phyloP scores from a whole-genome alignment of 2,329 filamentous ascomycete genomes.

The Penicillium sp. region DNA sequence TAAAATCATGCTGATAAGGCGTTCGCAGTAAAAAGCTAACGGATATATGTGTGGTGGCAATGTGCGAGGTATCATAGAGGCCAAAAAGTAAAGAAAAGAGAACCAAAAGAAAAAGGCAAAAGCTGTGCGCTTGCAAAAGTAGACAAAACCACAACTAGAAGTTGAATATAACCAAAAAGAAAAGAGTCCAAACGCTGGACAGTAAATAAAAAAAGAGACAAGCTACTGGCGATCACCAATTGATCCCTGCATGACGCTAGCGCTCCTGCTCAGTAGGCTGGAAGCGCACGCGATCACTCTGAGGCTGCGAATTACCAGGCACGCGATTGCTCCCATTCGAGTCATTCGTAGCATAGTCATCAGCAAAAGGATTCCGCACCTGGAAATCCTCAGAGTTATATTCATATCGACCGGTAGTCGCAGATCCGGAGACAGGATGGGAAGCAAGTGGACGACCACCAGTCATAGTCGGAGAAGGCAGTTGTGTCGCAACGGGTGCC shows the following conservation, averaged over 20 bases:
- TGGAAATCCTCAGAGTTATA: conserved; percentile 43
- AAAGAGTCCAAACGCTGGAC: neutral
- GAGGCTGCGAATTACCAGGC: neutral
- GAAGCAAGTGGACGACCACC: conserved; percentile 11
- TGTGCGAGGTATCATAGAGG: conserved; percentile 6
- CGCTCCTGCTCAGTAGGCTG: conserved; percentile 19
- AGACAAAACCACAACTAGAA: neutral
- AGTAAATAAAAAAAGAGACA: neutral
- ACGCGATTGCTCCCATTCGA: conserved; percentile 11
- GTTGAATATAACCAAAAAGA: neutral
- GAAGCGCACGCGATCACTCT: conserved; percentile 9
- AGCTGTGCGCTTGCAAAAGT: neutral
- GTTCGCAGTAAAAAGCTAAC: neutral
- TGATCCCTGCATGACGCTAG: neutral
- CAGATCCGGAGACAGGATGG: neutral
- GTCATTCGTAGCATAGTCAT: conserved; percentile 28
- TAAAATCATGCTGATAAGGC: neutral
- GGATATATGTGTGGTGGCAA: neutral
- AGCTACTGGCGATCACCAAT: neutral
- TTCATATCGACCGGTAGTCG: conserved; percentile 27
- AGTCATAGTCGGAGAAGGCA: conserved; percentile 15
- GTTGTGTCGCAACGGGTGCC: conserved; percentile 8
- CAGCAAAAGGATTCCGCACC: conserved; percentile 45
- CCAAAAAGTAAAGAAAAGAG: neutral
- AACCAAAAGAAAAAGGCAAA: neutral